Evolutionary conservation across 1,139 yeast genomes (phyloP).

Genomic region (Pichia sp.): DNA sequence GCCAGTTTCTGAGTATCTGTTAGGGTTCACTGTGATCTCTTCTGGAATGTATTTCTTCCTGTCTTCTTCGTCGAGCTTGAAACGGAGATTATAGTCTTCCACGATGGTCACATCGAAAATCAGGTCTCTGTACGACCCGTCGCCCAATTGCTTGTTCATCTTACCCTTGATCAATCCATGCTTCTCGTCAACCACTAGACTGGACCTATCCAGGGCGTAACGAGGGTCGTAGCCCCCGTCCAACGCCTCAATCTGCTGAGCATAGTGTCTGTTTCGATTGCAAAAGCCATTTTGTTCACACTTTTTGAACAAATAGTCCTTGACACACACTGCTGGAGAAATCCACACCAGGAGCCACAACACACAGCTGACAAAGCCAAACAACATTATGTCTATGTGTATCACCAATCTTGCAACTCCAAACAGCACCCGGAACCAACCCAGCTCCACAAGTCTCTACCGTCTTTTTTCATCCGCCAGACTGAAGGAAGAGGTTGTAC

Average conservation of each 20-base stretch:
- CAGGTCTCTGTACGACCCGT: conserved; percentile 35
- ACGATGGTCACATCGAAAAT: conserved; percentile 57
- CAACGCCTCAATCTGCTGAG: conserved; percentile 39
- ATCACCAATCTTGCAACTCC: background rate
- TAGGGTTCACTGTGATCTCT: conserved; percentile 29
- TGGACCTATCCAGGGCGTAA: conserved; percentile 48
- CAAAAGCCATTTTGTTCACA: conserved; percentile 88
- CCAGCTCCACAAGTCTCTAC: background rate
- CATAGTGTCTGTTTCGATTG: conserved; percentile 70
- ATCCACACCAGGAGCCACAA: conserved; percentile 2
- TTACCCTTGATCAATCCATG: conserved; percentile 38
- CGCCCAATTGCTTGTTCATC: conserved; percentile 39
- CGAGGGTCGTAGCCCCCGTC: conserved; percentile 37
- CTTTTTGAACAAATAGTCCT: conserved; percentile 67
- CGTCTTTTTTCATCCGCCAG: background rate
- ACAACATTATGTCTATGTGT: background rate
- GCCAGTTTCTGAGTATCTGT: conserved; percentile 58
- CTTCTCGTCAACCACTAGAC: conserved; percentile 34
- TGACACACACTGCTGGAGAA: conserved; percentile 42
- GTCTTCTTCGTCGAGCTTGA: conserved; percentile 61
- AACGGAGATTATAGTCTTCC: conserved; percentile 51
- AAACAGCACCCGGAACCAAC: background rate
- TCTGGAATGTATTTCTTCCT: conserved; percentile 20
- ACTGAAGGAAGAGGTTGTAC: background rate
- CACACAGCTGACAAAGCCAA: background rate